A percentile compares a stretch with the other conserved stretches of the same genome.
Conservation (phyloP, 768 basidiomycete genomes). For the Hygrocybe coccinea region DNA sequence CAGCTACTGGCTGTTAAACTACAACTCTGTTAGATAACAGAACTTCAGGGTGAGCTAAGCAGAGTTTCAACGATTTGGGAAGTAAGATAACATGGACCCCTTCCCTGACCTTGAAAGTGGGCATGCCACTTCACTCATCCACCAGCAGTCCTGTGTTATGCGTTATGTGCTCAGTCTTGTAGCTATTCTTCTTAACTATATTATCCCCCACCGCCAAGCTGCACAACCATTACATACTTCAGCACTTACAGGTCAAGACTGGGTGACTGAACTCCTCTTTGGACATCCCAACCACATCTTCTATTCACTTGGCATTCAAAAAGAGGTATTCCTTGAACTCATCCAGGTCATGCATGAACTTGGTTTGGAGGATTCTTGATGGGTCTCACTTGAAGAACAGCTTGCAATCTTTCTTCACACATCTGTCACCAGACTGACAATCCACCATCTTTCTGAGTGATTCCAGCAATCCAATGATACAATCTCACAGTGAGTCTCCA, state of each 20-base stretch:
- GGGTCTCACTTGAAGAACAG: constrained; percentile 17
- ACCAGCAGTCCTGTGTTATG: too few species aligned
- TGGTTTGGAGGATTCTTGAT: neutral
- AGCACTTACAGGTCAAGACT: constrained; percentile 15
- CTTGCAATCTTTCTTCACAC: constrained; percentile 27
- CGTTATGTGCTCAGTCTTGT: too few species aligned
- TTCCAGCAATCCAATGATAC: constrained; percentile 28
- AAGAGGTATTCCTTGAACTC: constrained; percentile 14
- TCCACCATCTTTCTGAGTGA: constrained; percentile 24
- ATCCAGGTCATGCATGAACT: neutral
- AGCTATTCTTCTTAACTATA: too few species aligned
- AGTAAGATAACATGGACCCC: too few species aligned
- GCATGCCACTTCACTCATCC: too few species aligned
- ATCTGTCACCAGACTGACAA: constrained; percentile 22
- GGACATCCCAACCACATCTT: constrained; percentile 18
- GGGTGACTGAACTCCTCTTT: constrained; percentile 17
- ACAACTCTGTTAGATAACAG: too few species aligned
- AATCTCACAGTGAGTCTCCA: constrained; percentile 17
- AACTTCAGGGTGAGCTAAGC: too few species aligned
- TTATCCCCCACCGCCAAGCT: too few species aligned
- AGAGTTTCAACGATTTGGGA: too few species aligned
- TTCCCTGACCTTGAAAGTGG: too few species aligned
- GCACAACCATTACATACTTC: constrained; percentile 11
- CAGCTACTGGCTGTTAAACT: too few species aligned
- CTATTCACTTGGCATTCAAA: constrained; percentile 12